These are phyloP conservation scores for Stylonectria norvegica DNA, from an alignment of 2,329 filamentous ascomycete species.

Conservation along the genomic window DNA sequence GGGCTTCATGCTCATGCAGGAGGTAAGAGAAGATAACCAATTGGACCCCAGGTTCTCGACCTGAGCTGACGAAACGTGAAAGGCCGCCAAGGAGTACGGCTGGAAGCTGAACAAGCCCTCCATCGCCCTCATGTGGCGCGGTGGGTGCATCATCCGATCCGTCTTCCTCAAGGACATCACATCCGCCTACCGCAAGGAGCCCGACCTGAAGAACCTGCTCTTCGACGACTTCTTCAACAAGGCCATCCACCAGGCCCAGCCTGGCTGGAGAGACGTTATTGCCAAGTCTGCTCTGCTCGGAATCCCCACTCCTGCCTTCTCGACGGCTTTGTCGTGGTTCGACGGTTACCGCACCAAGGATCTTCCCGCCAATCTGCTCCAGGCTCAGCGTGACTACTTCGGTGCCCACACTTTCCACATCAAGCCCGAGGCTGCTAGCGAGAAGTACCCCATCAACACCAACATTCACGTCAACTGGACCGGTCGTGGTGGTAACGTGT, in stretches of 20 bases:
- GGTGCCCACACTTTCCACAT: constrained; percentile 88
- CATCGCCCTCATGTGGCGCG: constrained; percentile 99
- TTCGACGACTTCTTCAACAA: constrained; percentile 99
- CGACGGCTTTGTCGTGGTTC: constrained; percentile 96
- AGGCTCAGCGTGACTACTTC: constrained; percentile 99
- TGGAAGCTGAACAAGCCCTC: constrained; percentile 99
- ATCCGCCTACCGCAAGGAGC: constrained; percentile 88
- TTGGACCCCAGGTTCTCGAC: background rate
- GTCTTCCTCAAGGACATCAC: constrained; percentile 99
- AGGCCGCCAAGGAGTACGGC: constrained; percentile 91
- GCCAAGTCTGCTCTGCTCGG: constrained; percentile 89
- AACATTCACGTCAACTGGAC: constrained; percentile 99
- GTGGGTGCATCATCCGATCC: constrained; percentile 99
- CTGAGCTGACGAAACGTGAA: constrained; percentile 7
- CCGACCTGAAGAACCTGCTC: constrained; percentile 93
- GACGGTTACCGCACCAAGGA: constrained; percentile 98
- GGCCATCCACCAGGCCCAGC: constrained; percentile 95
- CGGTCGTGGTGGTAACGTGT: constrained; percentile 93
- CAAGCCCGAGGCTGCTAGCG: constrained; percentile 74
- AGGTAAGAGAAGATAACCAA: constrained; percentile 55
- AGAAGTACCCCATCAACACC: constrained; percentile 78
- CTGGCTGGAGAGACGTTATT: constrained; percentile 87
- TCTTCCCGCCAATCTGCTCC: constrained; percentile 94
- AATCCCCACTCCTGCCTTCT: constrained; percentile 95
- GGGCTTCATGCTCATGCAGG: constrained; percentile 99